Evolutionary conservation across 768 basidiomycete genomes (phyloP), one percentile per base, ranked within the genome.

Genomic region (Amanita rimosa): DNA sequence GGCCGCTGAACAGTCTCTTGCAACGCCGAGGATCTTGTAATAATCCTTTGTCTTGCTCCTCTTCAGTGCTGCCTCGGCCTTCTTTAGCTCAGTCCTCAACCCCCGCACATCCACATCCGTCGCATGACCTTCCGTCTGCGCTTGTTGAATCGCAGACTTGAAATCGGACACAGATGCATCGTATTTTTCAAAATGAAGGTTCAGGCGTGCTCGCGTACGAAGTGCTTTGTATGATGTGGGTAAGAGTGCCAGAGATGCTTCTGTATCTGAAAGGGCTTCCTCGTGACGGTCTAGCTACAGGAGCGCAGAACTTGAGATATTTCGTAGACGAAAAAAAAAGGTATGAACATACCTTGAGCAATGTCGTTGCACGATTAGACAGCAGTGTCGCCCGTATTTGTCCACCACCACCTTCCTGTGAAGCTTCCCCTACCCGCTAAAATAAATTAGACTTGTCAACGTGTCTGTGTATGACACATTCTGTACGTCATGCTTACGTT

Each of bases 31-130:
- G 55, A 88, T 88, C 67, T 87, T 86, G 62, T 87, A 88, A 59
- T 89, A 89, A 58, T 93, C 90, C 65, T 91, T 92, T 48, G 85
- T 82, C 70, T 93, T 92, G 67, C 86, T 89, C 54, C 84, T 69
- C 73, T 91, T 92, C 54, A 92, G 67, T 46, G 76, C 81, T 3
- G 76, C 78, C 64, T 94, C 88, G 0, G 89, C 89, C 62, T 89
- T 86, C 63, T 78, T 81, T 36, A 91, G 69, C 58, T 94, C 90
- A 0, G 59, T 55, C 49, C 68, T 74, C 44, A 91, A 69, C 17
- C 75, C 70, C 8, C 78, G 70, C 26, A 79, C 73, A 55, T 91
- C 88, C 0, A 65, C 70, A 3, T 80, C 82, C 27, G 71, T 63
- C 10, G 67, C 62, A 9, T 63, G 72, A 17, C 75, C 78, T 29